Conservation (phyloP, 108 stramenopile genomes). For the Cyclotella sp. region DNA sequence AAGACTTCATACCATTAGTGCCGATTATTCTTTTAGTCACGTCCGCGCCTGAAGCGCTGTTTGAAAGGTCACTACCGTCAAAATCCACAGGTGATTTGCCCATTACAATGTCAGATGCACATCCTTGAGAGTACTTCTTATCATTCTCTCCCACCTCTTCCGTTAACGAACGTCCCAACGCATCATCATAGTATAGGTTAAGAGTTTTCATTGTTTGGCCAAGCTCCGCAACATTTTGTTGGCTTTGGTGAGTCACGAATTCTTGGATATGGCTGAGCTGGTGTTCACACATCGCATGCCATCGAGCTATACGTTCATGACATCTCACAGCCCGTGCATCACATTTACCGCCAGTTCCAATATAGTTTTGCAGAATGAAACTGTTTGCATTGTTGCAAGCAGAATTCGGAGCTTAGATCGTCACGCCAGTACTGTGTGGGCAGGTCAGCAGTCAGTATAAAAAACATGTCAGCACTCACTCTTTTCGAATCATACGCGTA, state of each 20-base stretch:
- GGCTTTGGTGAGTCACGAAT: constrained; percentile 84
- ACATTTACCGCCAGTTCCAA: constrained; percentile 85
- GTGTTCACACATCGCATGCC: constrained; percentile 91
- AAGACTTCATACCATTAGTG: constrained; percentile 32
- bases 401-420: not conserved
- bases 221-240: constrained; percentile 89
- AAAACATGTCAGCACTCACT: constrained; percentile 38
- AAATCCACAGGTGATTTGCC: constrained; percentile 72
- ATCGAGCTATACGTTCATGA: constrained; percentile 90
- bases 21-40: constrained; percentile 73
- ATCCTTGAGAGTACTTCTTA: constrained; percentile 61
- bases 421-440: not conserved
- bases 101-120: constrained; percentile 65
- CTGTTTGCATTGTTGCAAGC: too few relatives aligned
- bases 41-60: constrained; percentile 41
- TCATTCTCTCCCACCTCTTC: constrained; percentile 63
- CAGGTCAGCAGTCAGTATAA: not conserved
- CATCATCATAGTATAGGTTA: constrained; percentile 87
- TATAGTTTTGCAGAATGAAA: constrained; percentile 91
- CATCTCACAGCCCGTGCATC: constrained; percentile 84
- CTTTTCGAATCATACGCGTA: constrained; percentile 87
- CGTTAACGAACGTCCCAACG: constrained; percentile 64
- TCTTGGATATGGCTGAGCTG: constrained; percentile 86
- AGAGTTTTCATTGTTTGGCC: constrained; percentile 91
- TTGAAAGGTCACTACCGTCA: constrained; percentile 69